phyloP scores from a whole-genome alignment of 1,284 basidiomycete genomes.

The Pyrrhoderma lamaoense region DNA sequence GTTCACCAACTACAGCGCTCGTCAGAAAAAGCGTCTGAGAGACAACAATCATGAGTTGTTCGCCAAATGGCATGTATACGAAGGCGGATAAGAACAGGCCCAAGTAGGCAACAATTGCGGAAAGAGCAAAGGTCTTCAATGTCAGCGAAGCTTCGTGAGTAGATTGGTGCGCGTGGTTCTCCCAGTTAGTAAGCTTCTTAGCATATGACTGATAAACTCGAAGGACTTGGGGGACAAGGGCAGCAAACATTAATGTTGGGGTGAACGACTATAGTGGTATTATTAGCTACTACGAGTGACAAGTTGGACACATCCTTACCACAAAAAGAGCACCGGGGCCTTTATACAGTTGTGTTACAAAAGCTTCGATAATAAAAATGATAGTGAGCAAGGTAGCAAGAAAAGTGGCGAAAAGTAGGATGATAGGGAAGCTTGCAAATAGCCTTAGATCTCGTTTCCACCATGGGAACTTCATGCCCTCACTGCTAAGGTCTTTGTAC shows the following conservation, averaged over 20 bases:
- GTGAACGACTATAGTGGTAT: conserved; percentile 50
- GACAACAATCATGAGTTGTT: conserved; percentile 62
- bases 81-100: conserved; percentile 82
- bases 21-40: conserved; percentile 33
- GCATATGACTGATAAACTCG: conserved; percentile 70
- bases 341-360: conserved; percentile 78
- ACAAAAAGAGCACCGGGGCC: conserved; percentile 78
- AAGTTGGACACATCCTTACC: no score
- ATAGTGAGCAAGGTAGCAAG: conserved; percentile 67
- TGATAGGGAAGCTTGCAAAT: conserved; percentile 71
- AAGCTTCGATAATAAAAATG: conserved; percentile 85
- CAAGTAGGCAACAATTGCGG: conserved; percentile 84
- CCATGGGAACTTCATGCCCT: conserved; percentile 42
- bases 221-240: conserved; percentile 81
- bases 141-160: conserved; percentile 77
- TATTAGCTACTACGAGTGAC: not conserved
- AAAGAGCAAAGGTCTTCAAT: conserved; percentile 86
- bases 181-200: conserved; percentile 74
- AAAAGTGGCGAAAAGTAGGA: conserved; percentile 65
- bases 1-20: conserved; percentile 18
- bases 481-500: conserved; percentile 39
- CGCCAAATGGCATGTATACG: conserved; percentile 89
- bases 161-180: conserved; percentile 81
- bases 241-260: conserved; percentile 81
- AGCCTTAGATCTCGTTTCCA: conserved; percentile 74